These are phyloP conservation scores for Lachnellula subtilissima DNA, from an alignment of 2,329 filamentous ascomycete genomes.

Conservation along the genomic window DNA sequence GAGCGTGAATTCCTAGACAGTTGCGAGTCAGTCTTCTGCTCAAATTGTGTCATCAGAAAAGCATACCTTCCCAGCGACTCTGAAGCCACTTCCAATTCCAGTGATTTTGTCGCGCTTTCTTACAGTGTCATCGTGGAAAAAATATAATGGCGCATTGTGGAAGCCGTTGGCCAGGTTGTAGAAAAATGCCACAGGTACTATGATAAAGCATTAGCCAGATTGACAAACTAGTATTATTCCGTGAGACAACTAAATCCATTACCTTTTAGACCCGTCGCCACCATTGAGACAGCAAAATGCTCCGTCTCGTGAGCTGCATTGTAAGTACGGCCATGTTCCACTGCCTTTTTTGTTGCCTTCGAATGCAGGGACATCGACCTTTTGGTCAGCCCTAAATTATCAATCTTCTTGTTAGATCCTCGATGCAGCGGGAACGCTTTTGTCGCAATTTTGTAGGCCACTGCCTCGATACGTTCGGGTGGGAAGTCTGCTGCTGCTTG, in stretches of 20 bases:
- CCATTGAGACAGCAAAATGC: slow-evolving; percentile 16
- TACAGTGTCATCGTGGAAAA: slow-evolving; percentile 68
- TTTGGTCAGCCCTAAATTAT: slow-evolving; percentile 1
- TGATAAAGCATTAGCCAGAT: background rate
- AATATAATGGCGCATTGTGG: slow-evolving; percentile 58
- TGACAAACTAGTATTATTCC: background rate
- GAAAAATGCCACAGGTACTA: slow-evolving; percentile 40
- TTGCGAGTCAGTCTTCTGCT: background rate
- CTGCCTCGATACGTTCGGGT: slow-evolving; percentile 14
- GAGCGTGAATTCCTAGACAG: slow-evolving; percentile 47
- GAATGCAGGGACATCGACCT: background rate
- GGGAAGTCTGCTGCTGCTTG: slow-evolving; percentile 11
- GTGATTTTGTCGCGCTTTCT: slow-evolving; percentile 52
- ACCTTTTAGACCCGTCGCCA: slow-evolving; percentile 13
- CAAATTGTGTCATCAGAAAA: background rate
- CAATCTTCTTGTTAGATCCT: slow-evolving; percentile 3
- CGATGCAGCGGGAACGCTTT: slow-evolving; percentile 9
- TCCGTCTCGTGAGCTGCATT: slow-evolving; percentile 17
- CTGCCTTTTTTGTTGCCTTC: background rate
- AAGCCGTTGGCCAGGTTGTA: slow-evolving; percentile 63
- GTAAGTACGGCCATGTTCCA: slow-evolving; percentile 16
- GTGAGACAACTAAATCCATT: background rate
- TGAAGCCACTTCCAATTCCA: slow-evolving; percentile 58
- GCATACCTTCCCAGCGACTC: slow-evolving; percentile 46
- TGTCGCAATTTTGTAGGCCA: slow-evolving; percentile 20